These are phyloP conservation scores for Aspergillus eucalypticola DNA, from an alignment of 2,329 filamentous ascomycete genomes.

Conservation along the genomic window DNA sequence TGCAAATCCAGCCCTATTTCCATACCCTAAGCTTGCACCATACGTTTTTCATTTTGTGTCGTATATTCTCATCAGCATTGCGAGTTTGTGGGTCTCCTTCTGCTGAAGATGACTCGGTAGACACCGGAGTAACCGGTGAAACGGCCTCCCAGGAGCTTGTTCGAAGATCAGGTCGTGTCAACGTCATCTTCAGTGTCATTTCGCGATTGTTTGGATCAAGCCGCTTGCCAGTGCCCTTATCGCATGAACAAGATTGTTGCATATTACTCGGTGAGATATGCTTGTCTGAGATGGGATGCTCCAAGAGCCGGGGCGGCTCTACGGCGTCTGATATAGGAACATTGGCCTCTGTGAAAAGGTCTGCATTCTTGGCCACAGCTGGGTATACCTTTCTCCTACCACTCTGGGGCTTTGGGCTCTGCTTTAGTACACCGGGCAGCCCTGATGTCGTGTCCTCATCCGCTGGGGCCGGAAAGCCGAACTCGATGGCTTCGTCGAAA, in stretches of 20 bases:
- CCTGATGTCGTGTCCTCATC: conserved; percentile 30
- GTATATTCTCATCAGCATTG: conserved; percentile 45
- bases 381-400: background rate
- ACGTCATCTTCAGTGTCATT: conserved; percentile 95
- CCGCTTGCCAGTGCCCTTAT: conserved; percentile 47
- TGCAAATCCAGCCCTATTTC: background rate
- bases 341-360: background rate
- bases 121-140: background rate
- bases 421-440: background rate
- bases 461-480: conserved; percentile 71
- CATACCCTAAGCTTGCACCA: conserved; percentile 45
- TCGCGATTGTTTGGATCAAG: conserved; percentile 67
- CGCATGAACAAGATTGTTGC: conserved; percentile 21
- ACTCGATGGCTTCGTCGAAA: conserved; percentile 93
- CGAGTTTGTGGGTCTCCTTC: conserved; percentile 45
- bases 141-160: conserved; percentile 23
- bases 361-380: background rate
- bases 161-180: conserved; percentile 84
- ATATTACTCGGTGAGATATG: conserved; percentile 17
- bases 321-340: background rate
- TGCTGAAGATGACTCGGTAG: conserved; percentile 46
- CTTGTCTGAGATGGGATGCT: conserved; percentile 14
- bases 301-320: conserved; percentile 10
- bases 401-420: background rate
- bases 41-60: conserved; percentile 45